A percentile compares a stretch with the other conserved stretches of the same genome.
Evolutionary conservation across 768 basidiomycete species (phyloP).

Genomic region (Amanita rubescens): DNA sequence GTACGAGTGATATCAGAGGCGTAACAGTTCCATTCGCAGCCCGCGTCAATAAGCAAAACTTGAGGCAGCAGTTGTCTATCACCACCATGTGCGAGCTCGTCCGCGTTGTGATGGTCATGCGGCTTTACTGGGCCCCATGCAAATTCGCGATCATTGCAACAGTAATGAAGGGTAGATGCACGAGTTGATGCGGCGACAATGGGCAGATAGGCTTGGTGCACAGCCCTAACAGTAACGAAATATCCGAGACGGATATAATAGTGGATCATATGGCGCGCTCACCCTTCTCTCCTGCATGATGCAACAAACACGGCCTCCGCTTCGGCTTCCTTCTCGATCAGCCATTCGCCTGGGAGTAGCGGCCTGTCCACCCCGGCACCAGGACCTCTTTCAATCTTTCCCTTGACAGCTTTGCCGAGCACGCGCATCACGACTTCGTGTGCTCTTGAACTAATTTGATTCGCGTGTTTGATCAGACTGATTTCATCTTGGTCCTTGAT

Average conservation of each 20-base stretch:
- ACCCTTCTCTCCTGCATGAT: slow-evolving; percentile 85
- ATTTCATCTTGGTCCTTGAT: slow-evolving; percentile 75
- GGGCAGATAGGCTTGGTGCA: slow-evolving; percentile 87
- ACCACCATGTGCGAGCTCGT: slow-evolving; percentile 34
- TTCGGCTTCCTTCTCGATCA: slow-evolving; percentile 88
- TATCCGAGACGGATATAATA: background rate
- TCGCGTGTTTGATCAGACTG: slow-evolving; percentile 67
- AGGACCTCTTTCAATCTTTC: slow-evolving; percentile 38
- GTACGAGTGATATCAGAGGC: slow-evolving; percentile 63
- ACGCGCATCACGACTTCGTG: slow-evolving; percentile 92
- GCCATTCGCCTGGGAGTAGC: slow-evolving; percentile 71
- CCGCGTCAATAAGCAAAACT: slow-evolving; percentile 89
- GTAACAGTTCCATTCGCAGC: slow-evolving; percentile 72
- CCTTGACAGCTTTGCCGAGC: slow-evolving; percentile 65
- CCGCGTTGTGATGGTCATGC: slow-evolving; percentile 48
- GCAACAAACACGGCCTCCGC: slow-evolving; percentile 93
- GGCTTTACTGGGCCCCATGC: slow-evolving; percentile 71
- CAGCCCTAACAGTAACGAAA: slow-evolving; percentile 39
- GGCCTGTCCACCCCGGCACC: slow-evolving; percentile 42
- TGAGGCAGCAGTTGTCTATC: slow-evolving; percentile 45
- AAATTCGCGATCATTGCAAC: slow-evolving; percentile 85
- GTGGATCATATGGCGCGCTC: too few species aligned
- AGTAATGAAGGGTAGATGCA: slow-evolving; percentile 90
- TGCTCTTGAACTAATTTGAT: slow-evolving; percentile 80
- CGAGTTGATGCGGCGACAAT: slow-evolving; percentile 85